These are phyloP conservation scores for Dentipellis sp. DNA, from an alignment of 768 basidiomycete genomes.

Conservation along the genomic window DNA sequence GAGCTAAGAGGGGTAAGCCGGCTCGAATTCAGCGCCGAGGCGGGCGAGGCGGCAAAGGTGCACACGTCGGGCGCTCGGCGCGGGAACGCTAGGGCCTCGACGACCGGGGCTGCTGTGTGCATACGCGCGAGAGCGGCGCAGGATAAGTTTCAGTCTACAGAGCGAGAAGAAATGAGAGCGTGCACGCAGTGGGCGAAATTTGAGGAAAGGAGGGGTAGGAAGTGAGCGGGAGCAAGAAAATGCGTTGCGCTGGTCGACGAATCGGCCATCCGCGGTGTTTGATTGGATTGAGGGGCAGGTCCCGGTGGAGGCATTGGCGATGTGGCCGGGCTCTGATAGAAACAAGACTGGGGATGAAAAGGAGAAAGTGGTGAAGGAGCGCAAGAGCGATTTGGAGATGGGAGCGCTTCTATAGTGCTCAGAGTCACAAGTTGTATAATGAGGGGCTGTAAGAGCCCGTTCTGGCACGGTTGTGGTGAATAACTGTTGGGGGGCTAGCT, in stretches of 20 bases:
- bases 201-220: slow-evolving; percentile 1
- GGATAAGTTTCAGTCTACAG: background rate
- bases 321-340: no score
- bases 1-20: slow-evolving; percentile 87
- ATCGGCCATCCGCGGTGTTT: slow-evolving; percentile 63
- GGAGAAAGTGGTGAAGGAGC: slow-evolving; percentile 20
- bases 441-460: slow-evolving; percentile 58
- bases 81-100: slow-evolving; percentile 36
- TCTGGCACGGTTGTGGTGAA: background rate
- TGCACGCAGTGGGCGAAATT: background rate
- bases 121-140: slow-evolving; percentile 29
- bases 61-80: slow-evolving; percentile 44
- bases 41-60: slow-evolving; percentile 26
- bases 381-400: slow-evolving; percentile 43
- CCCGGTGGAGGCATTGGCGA: slow-evolving; percentile 7
- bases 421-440: slow-evolving; percentile 85
- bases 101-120: slow-evolving; percentile 57
- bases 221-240: slow-evolving; percentile 35
- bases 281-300: slow-evolving; percentile 76
- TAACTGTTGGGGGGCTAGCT: no score
- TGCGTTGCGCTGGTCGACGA: slow-evolving; percentile 56
- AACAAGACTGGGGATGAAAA: background rate
- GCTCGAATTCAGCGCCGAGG: slow-evolving; percentile 34
- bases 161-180: slow-evolving; percentile 5
- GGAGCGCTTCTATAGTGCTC: slow-evolving; percentile 86